phyloP scores from a whole-genome alignment of 352 stramenopile species.

The Globisporangium megalacanthum region DNA sequence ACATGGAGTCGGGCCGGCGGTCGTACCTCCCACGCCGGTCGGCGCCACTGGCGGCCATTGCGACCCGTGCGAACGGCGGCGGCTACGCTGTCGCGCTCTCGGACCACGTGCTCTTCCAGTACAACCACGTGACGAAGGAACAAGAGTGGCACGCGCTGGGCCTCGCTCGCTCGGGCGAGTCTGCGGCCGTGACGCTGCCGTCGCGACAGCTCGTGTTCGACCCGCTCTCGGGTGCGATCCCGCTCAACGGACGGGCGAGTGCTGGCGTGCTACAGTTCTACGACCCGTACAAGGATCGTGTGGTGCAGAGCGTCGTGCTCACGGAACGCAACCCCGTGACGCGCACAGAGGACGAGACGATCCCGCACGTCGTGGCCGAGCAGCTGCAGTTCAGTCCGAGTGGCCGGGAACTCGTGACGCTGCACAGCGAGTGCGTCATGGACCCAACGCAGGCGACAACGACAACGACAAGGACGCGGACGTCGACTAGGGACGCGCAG shows the following conservation, averaged over 20 bases:
- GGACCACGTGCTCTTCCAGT: conserved; percentile 77
- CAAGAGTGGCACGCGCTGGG: conserved; percentile 70
- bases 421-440: conserved; percentile 22
- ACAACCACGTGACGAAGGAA: conserved; percentile 72
- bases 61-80: conserved; percentile 37
- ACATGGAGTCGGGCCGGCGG: conserved; percentile 68
- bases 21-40: conserved; percentile 77
- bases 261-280: conserved; percentile 78
- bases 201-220: conserved; percentile 57
- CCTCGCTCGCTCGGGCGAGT: conserved; percentile 46
- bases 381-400: conserved; percentile 46
- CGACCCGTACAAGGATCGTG: conserved; percentile 72
- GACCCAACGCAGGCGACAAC: conserved; percentile 14
- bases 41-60: conserved; percentile 48
- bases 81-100: conserved; percentile 62
- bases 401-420: conserved; percentile 49
- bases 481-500: conserved; percentile 37
- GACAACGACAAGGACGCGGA: neutral
- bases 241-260: conserved; percentile 57
- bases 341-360: conserved; percentile 58
- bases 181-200: conserved; percentile 35
- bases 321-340: conserved; percentile 83
- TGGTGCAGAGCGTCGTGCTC: conserved; percentile 60
- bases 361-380: conserved; percentile 47
- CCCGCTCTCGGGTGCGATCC: conserved; percentile 47